These are phyloP conservation scores for Fragosphaeria purpurea DNA, from an alignment of 2,329 filamentous ascomycete genomes.

Conservation along the genomic window DNA sequence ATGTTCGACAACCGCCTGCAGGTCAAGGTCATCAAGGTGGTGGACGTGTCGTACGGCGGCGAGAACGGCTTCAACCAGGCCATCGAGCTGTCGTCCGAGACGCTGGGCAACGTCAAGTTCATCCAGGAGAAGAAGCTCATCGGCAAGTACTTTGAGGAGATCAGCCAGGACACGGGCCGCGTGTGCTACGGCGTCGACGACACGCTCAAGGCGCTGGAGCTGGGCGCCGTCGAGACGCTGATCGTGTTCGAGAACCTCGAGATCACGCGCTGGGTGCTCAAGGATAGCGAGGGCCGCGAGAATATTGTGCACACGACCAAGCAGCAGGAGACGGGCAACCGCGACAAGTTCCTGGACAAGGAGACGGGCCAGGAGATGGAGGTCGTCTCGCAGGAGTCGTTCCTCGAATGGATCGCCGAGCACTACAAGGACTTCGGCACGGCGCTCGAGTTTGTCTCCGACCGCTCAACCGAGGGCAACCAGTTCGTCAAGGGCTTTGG, in stretches of 20 bases:
- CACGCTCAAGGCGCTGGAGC: conserved; percentile 90
- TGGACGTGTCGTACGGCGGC: conserved; percentile 96
- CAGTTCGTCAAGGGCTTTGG: conserved; percentile 99
- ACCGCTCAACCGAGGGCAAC: conserved; percentile 95
- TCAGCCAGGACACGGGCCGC: conserved; percentile 92
- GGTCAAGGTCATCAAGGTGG: conserved; percentile 96
- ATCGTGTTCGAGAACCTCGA: conserved; percentile 98
- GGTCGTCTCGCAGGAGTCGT: conserved; percentile 72
- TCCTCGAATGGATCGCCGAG: conserved; percentile 99
- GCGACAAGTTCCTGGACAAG: conserved; percentile 87
- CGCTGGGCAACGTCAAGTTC: conserved; percentile 97
- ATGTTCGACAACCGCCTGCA: conserved; percentile 90
- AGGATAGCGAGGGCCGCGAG: conserved; percentile 63
- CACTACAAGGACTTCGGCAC: conserved; percentile 98
- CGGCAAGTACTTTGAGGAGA: conserved; percentile 97
- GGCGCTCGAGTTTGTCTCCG: conserved; percentile 91
- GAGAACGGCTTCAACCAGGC: conserved; percentile 99
- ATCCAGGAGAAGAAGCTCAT: conserved; percentile 99
- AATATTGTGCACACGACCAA: conserved; percentile 82
- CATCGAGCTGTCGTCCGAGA: conserved; percentile 90
- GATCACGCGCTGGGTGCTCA: conserved; percentile 82
- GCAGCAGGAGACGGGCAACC: conserved; percentile 62
- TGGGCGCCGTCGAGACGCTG: conserved; percentile 85
- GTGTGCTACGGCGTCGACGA: conserved; percentile 98
- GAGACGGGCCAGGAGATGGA: conserved; percentile 97